These are phyloP conservation scores for Mycena galericulata DNA, from an alignment of 768 basidiomycete species.

Conservation along the genomic window DNA sequence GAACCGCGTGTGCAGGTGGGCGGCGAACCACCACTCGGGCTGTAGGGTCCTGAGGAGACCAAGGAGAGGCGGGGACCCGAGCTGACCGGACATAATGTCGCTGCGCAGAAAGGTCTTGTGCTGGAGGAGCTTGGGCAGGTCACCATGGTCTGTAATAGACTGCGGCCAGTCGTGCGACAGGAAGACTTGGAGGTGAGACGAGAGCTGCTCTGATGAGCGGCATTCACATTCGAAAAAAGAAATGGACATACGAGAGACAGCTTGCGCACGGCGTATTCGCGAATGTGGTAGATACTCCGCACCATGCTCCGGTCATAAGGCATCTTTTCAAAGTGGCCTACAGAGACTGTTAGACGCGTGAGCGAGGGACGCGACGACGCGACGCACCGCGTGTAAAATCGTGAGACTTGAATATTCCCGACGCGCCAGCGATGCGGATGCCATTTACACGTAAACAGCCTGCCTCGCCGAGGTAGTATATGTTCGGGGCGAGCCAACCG, in stretches of 20 bases:
- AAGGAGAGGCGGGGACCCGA: slow-evolving; percentile 84
- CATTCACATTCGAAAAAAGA: slow-evolving; percentile 27
- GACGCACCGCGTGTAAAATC: slow-evolving; percentile 78
- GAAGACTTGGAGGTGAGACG: slow-evolving; percentile 74
- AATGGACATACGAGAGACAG: slow-evolving; percentile 72
- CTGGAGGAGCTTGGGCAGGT: slow-evolving; percentile 71
- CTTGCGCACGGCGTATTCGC: slow-evolving; percentile 86
- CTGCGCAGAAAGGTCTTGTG: slow-evolving; percentile 81
- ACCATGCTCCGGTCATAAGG: slow-evolving; percentile 85
- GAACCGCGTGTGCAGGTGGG: slow-evolving; percentile 80
- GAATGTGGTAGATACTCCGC: slow-evolving; percentile 91
- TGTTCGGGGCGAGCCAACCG: slow-evolving; percentile 96
- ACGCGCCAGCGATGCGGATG: slow-evolving; percentile 90
- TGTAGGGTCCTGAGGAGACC: slow-evolving; percentile 58
- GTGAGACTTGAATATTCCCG: slow-evolving; percentile 89
- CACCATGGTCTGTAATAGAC: slow-evolving; percentile 85
- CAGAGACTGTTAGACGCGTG: neutral
- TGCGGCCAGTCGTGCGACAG: slow-evolving; percentile 98
- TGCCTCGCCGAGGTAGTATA: slow-evolving; percentile 95
- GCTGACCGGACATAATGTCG: slow-evolving; percentile 75
- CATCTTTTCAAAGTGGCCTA: slow-evolving; percentile 84
- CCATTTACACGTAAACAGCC: slow-evolving; percentile 92
- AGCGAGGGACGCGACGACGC: neutral
- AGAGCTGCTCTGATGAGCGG: slow-evolving; percentile 56
- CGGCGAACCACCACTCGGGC: slow-evolving; percentile 80